Evolutionary conservation across 192 early-diverging fungal species (phyloP), one percentile per base, ranked within the genome.

Genomic region (Podochytrium sp.): DNA sequence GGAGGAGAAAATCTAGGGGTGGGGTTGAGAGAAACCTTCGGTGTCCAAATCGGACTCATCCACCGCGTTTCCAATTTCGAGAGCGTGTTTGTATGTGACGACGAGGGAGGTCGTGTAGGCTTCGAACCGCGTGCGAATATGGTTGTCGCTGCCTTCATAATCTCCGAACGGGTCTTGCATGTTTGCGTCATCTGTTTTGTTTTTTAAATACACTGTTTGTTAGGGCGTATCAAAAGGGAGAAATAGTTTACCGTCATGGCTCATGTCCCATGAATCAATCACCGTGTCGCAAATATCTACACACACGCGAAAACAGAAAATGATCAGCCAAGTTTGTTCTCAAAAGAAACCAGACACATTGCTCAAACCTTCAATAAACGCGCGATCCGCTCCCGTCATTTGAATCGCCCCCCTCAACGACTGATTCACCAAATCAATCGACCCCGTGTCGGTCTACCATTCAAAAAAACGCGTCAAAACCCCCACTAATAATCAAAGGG

Each of bases 311-410:
- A 27, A 33, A 34, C 37, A 23, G 47, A 34, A 12, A 29, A 32
- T 4, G 6, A 25, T 51, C 33, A 55, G 34, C 20, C 5, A 69
- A n/a, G 20, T 55, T 51, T 55, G 52, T 7, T 23, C 42, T 7
- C 30, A 39, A 38, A 29, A 18, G 29, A 57, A 29, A 1, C 1
- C 0, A 27, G 30, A 57, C 20, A 57, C 18, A 12, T 25, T 27
- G 55, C 20, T 47, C 6, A 5, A 18, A 72, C 59, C 72, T 64
- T 74, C 72, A 41, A 74, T 74, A 64, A 74, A 74, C 2, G 60
- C 59, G 1, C 72, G 58, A 53, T 74, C 72, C 18, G 47, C 34
- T 10, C 25, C 49, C 50, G 61, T 51, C 50, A 74, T 38, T 23
- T 5, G 10, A 7, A 74, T 18, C 0, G 37, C 25, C 4, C 32